phyloP scores from a whole-genome alignment of 2,329 filamentous ascomycete species.

The Hypoxylon sp. region DNA sequence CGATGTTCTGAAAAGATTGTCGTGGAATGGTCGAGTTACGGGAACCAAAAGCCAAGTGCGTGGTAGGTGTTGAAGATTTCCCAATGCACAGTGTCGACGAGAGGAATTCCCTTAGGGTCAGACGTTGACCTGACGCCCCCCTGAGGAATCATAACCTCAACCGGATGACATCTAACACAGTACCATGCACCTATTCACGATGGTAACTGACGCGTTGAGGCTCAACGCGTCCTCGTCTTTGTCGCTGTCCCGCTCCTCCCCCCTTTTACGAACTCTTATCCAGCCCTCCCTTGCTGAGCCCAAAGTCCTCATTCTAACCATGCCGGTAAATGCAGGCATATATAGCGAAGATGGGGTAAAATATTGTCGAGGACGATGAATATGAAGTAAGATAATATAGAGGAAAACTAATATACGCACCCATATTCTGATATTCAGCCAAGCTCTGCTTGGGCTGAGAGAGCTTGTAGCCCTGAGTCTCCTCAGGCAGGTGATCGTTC shows the following conservation, averaged over 20 bases:
- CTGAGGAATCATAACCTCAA: neutral
- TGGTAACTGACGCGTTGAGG: neutral
- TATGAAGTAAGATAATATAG: conserved; percentile 11
- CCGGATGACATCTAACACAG: neutral
- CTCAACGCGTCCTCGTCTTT: neutral
- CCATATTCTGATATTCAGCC: conserved; percentile 93
- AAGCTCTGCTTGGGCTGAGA: conserved; percentile 97
- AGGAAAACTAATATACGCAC: conserved; percentile 67
- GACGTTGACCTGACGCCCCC: neutral
- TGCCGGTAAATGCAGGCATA: conserved; percentile 4
- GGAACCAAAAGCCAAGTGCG: neutral
- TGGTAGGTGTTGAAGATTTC: conserved; percentile 2
- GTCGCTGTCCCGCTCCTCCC: neutral
- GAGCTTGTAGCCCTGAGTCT: conserved; percentile 97
- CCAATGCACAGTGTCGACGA: conserved; percentile 4
- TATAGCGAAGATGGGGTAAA: neutral
- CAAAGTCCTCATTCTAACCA: neutral
- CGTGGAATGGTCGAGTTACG: conserved; percentile 5
- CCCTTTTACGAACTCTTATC: conserved; percentile 4
- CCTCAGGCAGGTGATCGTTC: conserved; percentile 88
- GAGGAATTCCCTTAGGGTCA: neutral
- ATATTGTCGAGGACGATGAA: neutral
- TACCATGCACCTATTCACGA: neutral
- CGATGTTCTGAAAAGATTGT: conserved; percentile 3
- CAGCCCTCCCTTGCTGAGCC: neutral